Percentiles rank a stretch among this genome's conserved stretches.
These are phyloP conservation scores for Cyberlindnera bimundalis DNA, from an alignment of 805 yeast genomes.

Conservation along the genomic window DNA sequence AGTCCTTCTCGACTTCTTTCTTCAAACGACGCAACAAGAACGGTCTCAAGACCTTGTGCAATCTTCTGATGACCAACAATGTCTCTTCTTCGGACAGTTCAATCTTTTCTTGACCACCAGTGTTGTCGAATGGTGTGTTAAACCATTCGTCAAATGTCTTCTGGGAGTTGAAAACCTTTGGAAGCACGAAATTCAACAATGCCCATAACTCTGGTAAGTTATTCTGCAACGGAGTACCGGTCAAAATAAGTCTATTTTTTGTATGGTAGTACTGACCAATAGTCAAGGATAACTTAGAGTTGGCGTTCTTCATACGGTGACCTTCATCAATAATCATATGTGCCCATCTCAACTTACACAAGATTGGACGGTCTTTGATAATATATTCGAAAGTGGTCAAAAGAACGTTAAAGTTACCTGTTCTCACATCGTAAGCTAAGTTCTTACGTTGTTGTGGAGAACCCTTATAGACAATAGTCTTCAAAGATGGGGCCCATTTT, in stretches of 20 bases:
- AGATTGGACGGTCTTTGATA: conserved; percentile 69
- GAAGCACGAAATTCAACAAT: conserved; percentile 72
- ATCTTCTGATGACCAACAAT: conserved; percentile 73
- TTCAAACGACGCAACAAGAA: conserved; percentile 79
- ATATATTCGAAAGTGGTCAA: conserved; percentile 82
- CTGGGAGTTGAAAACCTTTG: conserved; percentile 80
- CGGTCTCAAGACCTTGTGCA: conserved; percentile 83
- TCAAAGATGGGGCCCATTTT: conserved; percentile 80
- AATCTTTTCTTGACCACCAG: conserved; percentile 77
- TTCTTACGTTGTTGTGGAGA: conserved; percentile 65
- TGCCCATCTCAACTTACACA: conserved; percentile 68
- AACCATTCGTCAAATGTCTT: conserved; percentile 89
- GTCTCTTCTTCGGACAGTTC: conserved; percentile 86
- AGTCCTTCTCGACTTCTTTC: conserved; percentile 82
- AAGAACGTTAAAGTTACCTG: conserved; percentile 70
- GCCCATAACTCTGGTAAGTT: conserved; percentile 88
- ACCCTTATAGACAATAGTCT: conserved; percentile 73
- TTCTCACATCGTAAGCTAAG: conserved; percentile 58
- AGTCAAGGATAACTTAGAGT: conserved; percentile 69
- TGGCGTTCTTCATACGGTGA: conserved; percentile 80
- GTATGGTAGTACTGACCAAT: conserved; percentile 70
- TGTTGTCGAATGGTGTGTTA: conserved; percentile 82
- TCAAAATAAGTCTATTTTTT: conserved; percentile 71
- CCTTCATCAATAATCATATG: conserved; percentile 93
- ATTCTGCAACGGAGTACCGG: conserved; percentile 87